Evolutionary conservation across 1,139 yeast genomes (phyloP), one percentile per base, ranked within the genome.

Genomic region (Debaryomycetaceae sp.): DNA sequence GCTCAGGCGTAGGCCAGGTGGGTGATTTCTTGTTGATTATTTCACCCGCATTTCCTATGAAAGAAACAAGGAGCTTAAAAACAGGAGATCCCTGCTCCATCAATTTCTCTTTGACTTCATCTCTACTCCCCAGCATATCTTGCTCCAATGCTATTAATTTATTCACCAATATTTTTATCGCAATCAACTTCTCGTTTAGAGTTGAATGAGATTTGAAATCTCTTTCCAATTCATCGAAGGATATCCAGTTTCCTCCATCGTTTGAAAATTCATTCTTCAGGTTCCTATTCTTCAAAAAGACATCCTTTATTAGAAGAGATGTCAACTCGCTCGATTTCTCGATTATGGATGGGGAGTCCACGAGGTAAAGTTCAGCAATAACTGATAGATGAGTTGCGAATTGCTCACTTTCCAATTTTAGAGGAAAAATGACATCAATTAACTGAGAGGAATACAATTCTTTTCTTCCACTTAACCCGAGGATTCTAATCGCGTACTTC

Each of bases 1-100:
- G 63, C 34, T 63, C 68, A 6, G 96, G 96, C 0, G 96, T 86
- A n/a, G 85, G 81, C 55, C 66, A 72, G 11, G 69, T 63, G 5
- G 62, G 65, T 4, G 73, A 55, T 39, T 70, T 70, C 24, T 73
- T 72, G 24, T 77, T 71, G 3, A 84, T 79, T 24, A 90, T 76
- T 57, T 90, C 97, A n/a, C 97, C 97, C 40, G 87, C 86, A 59
- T 85, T 85, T 3, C 83, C 80, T 40, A 90, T 79, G 33, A 87
- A 68, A 1, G 91, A 80, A 37, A 79, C 70, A 38, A 89, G 70
- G 36, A 88, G 65, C 52, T 85, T 87, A 48, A 88, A 63, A 0
- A 87, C 81, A 6, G 91, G 89, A 44, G 74, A 79, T 0, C 86
- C 81, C 34, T 60, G 60, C 20, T 56, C 54, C 5, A 53, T 48